Percentiles rank a stretch among this genome's conserved stretches.
phyloP scores from a whole-genome alignment of 1,284 basidiomycete species.

The Tylopilus sp. region DNA sequence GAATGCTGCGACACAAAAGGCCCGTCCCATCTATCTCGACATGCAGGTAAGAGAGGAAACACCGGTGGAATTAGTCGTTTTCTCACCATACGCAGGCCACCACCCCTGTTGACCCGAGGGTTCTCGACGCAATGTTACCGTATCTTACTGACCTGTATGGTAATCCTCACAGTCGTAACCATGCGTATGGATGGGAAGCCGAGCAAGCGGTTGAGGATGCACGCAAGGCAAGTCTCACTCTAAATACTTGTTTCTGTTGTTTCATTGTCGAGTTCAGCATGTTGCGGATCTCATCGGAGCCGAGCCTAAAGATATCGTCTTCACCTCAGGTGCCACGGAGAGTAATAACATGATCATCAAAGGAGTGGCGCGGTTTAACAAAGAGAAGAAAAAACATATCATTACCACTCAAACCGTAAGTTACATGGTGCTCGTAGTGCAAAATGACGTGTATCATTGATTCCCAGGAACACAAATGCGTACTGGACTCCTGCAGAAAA shows the following conservation, averaged over 20 bases:
- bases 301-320: conserved; percentile 93
- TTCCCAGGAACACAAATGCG: conserved; percentile 96
- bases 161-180: conserved; percentile 97
- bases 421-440: conserved; percentile 10
- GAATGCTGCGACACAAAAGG: conserved; percentile 57
- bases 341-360: conserved; percentile 99
- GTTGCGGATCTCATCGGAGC: conserved; percentile 92
- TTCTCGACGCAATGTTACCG: conserved; percentile 96
- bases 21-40: conserved; percentile 91
- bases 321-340: conserved; percentile 98
- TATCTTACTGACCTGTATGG: conserved; percentile 96
- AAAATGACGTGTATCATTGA: not conserved
- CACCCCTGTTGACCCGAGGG: conserved; percentile 95
- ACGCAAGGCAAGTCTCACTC: conserved; percentile 56
- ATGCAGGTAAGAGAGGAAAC: conserved; percentile 66
- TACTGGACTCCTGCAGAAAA: conserved; percentile 95
- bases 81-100: conserved; percentile 65
- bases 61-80: not conserved
- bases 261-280: conserved; percentile 49
- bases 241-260: not conserved
- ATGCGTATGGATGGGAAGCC: conserved; percentile 99
- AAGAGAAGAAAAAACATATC: conserved; percentile 85
- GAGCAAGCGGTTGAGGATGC: conserved; percentile 93
- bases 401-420: conserved; percentile 88
- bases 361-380: conserved; percentile 93